Conservation (phyloP, 2,329 filamentous ascomycete genomes). For the Penicillium rolfsii region DNA sequence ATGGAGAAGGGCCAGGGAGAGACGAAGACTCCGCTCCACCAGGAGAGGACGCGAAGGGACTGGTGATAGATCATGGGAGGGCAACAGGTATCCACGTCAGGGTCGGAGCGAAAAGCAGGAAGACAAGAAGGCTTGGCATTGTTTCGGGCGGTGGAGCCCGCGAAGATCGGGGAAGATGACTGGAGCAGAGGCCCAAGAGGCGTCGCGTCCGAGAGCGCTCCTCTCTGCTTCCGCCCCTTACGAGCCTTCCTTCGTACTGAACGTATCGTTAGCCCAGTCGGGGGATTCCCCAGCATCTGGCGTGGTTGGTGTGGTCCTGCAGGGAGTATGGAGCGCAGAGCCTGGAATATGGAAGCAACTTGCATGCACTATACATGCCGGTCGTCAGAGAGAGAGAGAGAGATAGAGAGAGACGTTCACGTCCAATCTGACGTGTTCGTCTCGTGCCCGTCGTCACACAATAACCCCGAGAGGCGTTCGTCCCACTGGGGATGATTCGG, state of each 20-base stretch:
- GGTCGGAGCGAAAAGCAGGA: background rate
- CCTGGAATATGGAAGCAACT: background rate
- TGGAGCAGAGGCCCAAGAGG: slow-evolving; percentile 1
- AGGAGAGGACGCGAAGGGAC: background rate
- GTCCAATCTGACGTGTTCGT: background rate
- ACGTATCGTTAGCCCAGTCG: slow-evolving; percentile 17
- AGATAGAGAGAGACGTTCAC: background rate
- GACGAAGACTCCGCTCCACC: background rate
- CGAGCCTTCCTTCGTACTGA: slow-evolving; percentile 15
- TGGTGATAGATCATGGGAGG: background rate
- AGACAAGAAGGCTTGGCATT: slow-evolving; percentile 28
- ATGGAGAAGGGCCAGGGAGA: background rate
- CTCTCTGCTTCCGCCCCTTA: slow-evolving; percentile 9
- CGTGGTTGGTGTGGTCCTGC: background rate
- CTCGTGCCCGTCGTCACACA: background rate
- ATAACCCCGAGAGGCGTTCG: background rate
- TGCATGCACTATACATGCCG: background rate
- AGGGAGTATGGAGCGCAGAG: background rate
- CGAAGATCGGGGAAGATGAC: slow-evolving; percentile 10
- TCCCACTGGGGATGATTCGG: background rate
- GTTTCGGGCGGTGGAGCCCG: slow-evolving; percentile 27
- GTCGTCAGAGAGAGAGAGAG: background rate
- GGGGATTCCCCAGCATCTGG: slow-evolving; percentile 8
- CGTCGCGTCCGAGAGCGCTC: slow-evolving; percentile 7
- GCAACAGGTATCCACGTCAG: background rate